Base-by-base conservation (phyloP, 768 basidiomycete species). In the Suillus weaverae region DNA sequence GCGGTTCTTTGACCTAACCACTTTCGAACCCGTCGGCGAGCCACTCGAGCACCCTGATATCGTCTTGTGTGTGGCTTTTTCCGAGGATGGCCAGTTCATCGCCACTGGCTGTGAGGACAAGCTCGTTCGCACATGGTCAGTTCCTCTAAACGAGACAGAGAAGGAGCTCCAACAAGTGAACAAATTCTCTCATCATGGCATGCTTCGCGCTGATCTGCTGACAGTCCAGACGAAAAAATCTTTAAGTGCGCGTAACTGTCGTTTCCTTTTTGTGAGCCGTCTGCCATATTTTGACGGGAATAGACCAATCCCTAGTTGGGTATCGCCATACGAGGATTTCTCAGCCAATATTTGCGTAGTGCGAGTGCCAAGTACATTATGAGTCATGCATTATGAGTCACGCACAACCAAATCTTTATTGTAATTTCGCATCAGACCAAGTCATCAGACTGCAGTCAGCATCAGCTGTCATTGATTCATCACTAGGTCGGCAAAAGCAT, bases 61-160 rank as follows among this genome's bases (percentile, higher is more conserved):
- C 0, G 46, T 48, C 22, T 1, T 0, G 5, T 0, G 13, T 48
- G 2, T 48, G 13, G 13, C 46, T 0, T 22, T 48, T 14, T 48
- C 46, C n/a, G 3, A 26, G 46, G 46, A 26, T 6, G 26, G 46
- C 13, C 46, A 48, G 22, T 22, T 48, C 46, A 26, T 48, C 2
- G 22, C 46, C 0, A 22, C 46, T 26, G 46, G 46, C 22, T 48
- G 46, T 26, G 0, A 2, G 0, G 48, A 50, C 48, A 30, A 16
- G 0, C 3, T 8, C 3, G 48, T 16, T 50, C 48, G 48, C 14
- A 50, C 26, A 50, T 50, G 48, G 48, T 16, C 3, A 14, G 48
- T 9, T 16, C 48, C 48, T 26, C 14, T 50, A 1, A 50, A 26
- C 0, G 48, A 50, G 1, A 16, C 26, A 16, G 48, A 44, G 4